These are phyloP conservation scores for Penicillium sp. DNA, from an alignment of 2,329 filamentous ascomycete species.

Conservation along the genomic window DNA sequence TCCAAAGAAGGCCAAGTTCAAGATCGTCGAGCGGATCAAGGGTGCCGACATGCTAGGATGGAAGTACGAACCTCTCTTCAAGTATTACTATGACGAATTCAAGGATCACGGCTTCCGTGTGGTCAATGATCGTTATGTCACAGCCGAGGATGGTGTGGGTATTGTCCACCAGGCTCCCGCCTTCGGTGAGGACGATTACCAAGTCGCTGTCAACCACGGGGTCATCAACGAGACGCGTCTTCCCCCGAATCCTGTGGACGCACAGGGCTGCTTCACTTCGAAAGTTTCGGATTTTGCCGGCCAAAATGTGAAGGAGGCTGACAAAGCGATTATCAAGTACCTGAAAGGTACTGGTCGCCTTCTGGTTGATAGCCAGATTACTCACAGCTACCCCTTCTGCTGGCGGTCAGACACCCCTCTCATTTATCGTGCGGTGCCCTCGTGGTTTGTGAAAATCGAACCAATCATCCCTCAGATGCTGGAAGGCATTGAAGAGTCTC, in stretches of 20 bases:
- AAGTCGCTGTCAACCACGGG: conserved; percentile 67
- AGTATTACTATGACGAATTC: conserved; percentile 85
- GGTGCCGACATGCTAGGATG: conserved; percentile 81
- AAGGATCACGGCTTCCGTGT: conserved; percentile 78
- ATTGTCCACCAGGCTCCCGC: conserved; percentile 91
- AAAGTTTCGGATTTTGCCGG: conserved; percentile 76
- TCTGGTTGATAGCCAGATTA: conserved; percentile 78
- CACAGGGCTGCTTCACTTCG: conserved; percentile 70
- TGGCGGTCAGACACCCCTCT: conserved; percentile 91
- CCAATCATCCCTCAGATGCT: conserved; percentile 81
- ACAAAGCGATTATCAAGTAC: conserved; percentile 88
- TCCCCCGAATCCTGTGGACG: conserved; percentile 89
- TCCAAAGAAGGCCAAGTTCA: conserved; percentile 90
- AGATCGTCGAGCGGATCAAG: conserved; percentile 70
- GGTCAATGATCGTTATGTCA: conserved; percentile 78
- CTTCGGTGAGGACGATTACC: conserved; percentile 95
- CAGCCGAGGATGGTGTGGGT: conserved; percentile 82
- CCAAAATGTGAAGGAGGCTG: conserved; percentile 83
- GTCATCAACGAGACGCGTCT: conserved; percentile 69
- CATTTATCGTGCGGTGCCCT: conserved; percentile 85
- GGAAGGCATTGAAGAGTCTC: conserved; percentile 79
- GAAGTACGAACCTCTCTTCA: conserved; percentile 83
- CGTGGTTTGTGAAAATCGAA: conserved; percentile 89
- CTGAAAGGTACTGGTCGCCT: conserved; percentile 71
- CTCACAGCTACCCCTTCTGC: conserved; percentile 90